These are phyloP conservation scores for Knufia fluminis DNA, from an alignment of 2,329 filamentous ascomycete species.

Conservation along the genomic window DNA sequence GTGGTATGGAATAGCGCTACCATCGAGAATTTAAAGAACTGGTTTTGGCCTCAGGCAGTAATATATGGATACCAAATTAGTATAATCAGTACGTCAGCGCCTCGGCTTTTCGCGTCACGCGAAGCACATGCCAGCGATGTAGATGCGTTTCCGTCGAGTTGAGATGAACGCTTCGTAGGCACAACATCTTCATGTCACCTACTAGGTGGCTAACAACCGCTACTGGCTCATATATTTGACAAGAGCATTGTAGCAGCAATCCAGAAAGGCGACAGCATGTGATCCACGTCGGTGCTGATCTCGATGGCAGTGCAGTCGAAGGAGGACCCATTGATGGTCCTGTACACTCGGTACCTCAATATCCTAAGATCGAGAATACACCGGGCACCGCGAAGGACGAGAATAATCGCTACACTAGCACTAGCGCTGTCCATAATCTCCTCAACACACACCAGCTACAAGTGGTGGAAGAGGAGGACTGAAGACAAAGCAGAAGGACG, in stretches of 20 bases:
- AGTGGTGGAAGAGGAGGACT: conserved; percentile 63
- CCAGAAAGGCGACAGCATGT: not conserved
- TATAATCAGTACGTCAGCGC: not conserved
- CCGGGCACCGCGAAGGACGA: conserved; percentile 59
- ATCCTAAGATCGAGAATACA: conserved; percentile 45
- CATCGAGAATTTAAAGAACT: too few relatives aligned
- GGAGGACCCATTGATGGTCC: conserved; percentile 60
- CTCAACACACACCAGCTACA: conserved; percentile 66
- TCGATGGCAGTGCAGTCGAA: conserved; percentile 93
- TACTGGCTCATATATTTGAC: too few relatives aligned
- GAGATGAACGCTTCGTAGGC: not conserved
- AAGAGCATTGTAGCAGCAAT: too few relatives aligned
- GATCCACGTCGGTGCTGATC: too few relatives aligned
- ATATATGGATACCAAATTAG: too few relatives aligned
- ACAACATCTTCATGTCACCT: too few relatives aligned
- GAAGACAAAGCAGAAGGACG: conserved; percentile 75
- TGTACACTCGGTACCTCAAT: conserved; percentile 47
- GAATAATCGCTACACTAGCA: conserved; percentile 65
- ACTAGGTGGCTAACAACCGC: too few relatives aligned
- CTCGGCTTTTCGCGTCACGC: not conserved
- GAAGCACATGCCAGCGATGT: not conserved
- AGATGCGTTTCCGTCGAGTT: not conserved
- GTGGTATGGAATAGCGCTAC: too few relatives aligned
- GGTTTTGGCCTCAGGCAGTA: too few relatives aligned
- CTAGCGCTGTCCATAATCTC: conserved; percentile 71